Conservation (phyloP, 306 rosid species). For the apple (Malus domestica) region ASM211411v1 NC_041789.1:30477001-30477500, state of each 20-base stretch:
- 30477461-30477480: conserved; percentile 29
- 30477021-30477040: not conserved
- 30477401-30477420: conserved; percentile 60
- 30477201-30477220: conserved; percentile 80
- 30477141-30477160: conserved; percentile 87
- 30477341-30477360: not conserved
- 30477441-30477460: conserved; percentile 29
- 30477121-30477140: conserved; percentile 86
- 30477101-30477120: conserved; percentile 79
- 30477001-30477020: not conserved
- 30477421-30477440: conserved; percentile 64
- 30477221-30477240: conserved; percentile 89
- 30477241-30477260: conserved; percentile 94
- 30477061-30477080: conserved; percentile 4
- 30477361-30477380: not conserved
- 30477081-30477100: conserved; percentile 3
- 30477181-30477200: conserved; percentile 79
- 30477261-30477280: conserved; percentile 95
- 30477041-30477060: not conserved
- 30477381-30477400: conserved; percentile 9
- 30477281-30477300: conserved; percentile 51
- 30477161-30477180: conserved; percentile 90
- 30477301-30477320: not conserved
- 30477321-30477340: not conserved
- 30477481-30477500: conserved; percentile 24